phyloP scores from a whole-genome alignment of 2,329 filamentous ascomycete genomes.

The Phyllosticta citribraziliensis region DNA sequence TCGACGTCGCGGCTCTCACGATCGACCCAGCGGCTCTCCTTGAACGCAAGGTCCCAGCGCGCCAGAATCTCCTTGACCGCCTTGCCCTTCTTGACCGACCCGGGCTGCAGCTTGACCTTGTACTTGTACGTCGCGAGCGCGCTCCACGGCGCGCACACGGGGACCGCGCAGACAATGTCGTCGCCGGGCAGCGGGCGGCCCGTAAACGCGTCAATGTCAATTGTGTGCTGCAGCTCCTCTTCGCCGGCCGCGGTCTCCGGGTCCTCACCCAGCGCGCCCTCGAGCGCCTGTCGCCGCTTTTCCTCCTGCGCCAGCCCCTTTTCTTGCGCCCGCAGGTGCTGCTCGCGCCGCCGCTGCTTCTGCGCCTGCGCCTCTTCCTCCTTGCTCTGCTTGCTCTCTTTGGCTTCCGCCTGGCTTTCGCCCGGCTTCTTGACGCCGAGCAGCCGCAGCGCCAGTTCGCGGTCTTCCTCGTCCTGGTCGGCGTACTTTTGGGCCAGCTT shows the following conservation, averaged over 20 bases:
- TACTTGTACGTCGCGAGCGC: conserved; percentile 69
- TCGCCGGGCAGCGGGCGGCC: conserved; percentile 73
- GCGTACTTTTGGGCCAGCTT: conserved; percentile 86
- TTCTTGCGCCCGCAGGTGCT: conserved; percentile 68
- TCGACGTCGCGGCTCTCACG: conserved; percentile 47
- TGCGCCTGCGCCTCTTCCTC: conserved; percentile 65
- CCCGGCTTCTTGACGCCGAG: conserved; percentile 65
- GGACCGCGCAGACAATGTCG: conserved; percentile 60
- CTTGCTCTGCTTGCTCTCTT: conserved; percentile 53
- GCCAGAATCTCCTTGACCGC: conserved; percentile 84
- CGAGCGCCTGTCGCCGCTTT: conserved; percentile 39
- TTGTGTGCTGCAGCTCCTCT: conserved; percentile 47
- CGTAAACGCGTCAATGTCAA: conserved; percentile 59
- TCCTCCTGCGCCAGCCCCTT: conserved; percentile 71
- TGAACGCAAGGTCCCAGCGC: conserved; percentile 61
- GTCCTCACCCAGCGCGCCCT: conserved; percentile 14
- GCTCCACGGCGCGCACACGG: conserved; percentile 55
- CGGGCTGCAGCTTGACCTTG: conserved; percentile 89
- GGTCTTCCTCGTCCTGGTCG: conserved; percentile 89
- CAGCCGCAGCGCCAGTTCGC: conserved; percentile 70
- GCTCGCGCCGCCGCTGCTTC: conserved; percentile 64
- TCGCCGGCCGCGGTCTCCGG: conserved; percentile 40
- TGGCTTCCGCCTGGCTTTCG: conserved; percentile 55
- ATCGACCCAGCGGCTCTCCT: conserved; percentile 35
- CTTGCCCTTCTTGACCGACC: conserved; percentile 84